A percentile compares a stretch with the other conserved stretches of the same genome.
phyloP scores from a whole-genome alignment of 345 rosid genomes.

The Reutealis trisperma region DNA sequence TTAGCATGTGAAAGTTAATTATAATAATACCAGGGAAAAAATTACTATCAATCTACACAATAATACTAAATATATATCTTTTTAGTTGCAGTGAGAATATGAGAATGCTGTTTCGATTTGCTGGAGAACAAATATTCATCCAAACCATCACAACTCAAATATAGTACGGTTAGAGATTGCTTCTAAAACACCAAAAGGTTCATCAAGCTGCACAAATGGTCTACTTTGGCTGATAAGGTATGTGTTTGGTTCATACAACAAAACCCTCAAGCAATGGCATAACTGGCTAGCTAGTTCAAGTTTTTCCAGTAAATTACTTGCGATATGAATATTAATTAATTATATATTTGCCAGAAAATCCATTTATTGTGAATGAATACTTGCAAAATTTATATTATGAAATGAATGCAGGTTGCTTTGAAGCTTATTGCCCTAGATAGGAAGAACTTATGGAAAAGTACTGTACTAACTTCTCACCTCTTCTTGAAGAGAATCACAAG shows the following conservation, averaged over 20 bases:
- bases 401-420: constrained; percentile 22
- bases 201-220: constrained; percentile 27
- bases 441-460: constrained; percentile 27
- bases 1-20: too few species aligned
- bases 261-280: constrained; percentile 30
- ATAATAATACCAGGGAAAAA: too few species aligned
- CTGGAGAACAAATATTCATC: constrained; percentile 21
- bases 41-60: too few species aligned
- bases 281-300: constrained; percentile 30
- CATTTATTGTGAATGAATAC: too few species aligned
- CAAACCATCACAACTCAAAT: constrained; percentile 9
- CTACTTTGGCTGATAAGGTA: constrained; percentile 34
- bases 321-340: too few species aligned
- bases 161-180: constrained; percentile 20
- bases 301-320: constrained; percentile 14
- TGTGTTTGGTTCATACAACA: constrained; percentile 6
- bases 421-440: constrained; percentile 32
- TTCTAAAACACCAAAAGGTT: constrained; percentile 16
- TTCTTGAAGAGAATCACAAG: constrained; percentile 28
- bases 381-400: too few species aligned
- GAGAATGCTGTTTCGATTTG: not conserved
- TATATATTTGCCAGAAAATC: not conserved
- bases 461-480: constrained; percentile 20
- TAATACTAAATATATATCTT: too few species aligned
- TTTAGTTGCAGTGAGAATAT: too few species aligned